Percentiles rank a stretch among this genome's conserved stretches.
Conservation (phyloP, 1,139 yeast species). For the Debaryomyces udenii region DNA sequence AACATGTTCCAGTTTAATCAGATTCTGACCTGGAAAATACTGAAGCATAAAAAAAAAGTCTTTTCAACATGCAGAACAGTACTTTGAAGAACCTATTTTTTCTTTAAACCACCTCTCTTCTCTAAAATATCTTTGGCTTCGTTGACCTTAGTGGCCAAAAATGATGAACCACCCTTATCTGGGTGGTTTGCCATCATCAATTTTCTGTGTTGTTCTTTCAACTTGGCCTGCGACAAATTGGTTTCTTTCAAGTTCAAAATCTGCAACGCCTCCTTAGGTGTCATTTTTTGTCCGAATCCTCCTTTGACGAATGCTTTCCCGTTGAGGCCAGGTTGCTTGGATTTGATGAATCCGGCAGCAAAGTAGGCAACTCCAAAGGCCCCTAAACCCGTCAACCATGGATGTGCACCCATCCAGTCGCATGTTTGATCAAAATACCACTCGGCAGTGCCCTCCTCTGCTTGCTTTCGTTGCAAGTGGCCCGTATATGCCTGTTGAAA, state of each 20-base stretch:
- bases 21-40: too few relatives aligned
- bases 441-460: constrained; percentile 56
- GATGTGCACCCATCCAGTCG: constrained; percentile 73
- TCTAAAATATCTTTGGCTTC: constrained; percentile 95
- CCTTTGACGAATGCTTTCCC: constrained; percentile 81
- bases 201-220: constrained; percentile 89
- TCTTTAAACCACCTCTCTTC: constrained; percentile 69
- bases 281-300: constrained; percentile 89
- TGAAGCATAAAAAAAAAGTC: too few relatives aligned
- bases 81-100: constrained; percentile 26
- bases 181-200: constrained; percentile 74
- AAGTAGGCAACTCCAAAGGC: constrained; percentile 66
- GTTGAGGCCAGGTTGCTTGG: constrained; percentile 70
- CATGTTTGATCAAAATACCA: constrained; percentile 69
- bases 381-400: constrained; percentile 73
- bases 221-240: constrained; percentile 69
- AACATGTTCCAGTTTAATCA: too few relatives aligned
- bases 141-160: constrained; percentile 91
- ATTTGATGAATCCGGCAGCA: constrained; percentile 69
- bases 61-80: too few relatives aligned
- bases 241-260: constrained; percentile 84
- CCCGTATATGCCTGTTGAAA: constrained; percentile 39
- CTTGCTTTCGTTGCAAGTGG: constrained; percentile 44
- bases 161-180: constrained; percentile 96
- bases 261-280: constrained; percentile 86